Base-by-base conservation (phyloP, 768 basidiomycete genomes). In the Podaxis sp. region DNA sequence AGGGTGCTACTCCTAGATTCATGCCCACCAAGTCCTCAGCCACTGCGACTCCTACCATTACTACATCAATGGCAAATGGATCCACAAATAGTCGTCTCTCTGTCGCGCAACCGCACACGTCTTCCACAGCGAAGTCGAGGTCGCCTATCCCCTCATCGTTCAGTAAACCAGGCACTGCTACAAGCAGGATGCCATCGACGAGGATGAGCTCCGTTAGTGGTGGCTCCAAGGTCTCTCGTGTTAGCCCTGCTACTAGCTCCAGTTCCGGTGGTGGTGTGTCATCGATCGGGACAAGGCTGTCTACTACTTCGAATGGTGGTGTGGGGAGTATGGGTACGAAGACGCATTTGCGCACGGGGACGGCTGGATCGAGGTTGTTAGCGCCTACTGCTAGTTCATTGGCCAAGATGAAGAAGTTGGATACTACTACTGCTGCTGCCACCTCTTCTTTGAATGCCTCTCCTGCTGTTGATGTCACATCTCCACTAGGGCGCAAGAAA, bases 341-440 rank as follows among this genome's bases (percentile, higher is more conserved):
- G 66, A 76, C 71, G 46, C 18, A 50, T 16, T 36, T 1, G 27
- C n/a, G 23, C 46, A 1, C 52, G 44, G 55, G 18, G 28, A 66
- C 73, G 0, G 73, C 73, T 1, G 66, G 65, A 4, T 80, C 79
- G 2, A 80, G 86, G 38, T 75, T 91, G 11, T 73, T 88, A 54
- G 89, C 89, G 0, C 90, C 90, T 0, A 91, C 90, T 0, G 89
- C 87, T 1, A 90, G 89, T 65, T 91, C 90, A 1, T 73, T 91
- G 23, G 90, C 90, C 2, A 89, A 85, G 74, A 76, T 69, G 23
- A 74, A 66, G 55, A 65, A 69, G 13, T 58, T 61, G 18, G 59
- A 68, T 5, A 56, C 55, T 18, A 44, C 55, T 5, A 56, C 55
- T 18, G 48, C 55, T 18, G 48, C 53, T 46, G 53, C 57, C 50